Evolutionary conservation across 805 yeast genomes (phyloP).

Genomic region (Lachancea fermentati): DNA sequence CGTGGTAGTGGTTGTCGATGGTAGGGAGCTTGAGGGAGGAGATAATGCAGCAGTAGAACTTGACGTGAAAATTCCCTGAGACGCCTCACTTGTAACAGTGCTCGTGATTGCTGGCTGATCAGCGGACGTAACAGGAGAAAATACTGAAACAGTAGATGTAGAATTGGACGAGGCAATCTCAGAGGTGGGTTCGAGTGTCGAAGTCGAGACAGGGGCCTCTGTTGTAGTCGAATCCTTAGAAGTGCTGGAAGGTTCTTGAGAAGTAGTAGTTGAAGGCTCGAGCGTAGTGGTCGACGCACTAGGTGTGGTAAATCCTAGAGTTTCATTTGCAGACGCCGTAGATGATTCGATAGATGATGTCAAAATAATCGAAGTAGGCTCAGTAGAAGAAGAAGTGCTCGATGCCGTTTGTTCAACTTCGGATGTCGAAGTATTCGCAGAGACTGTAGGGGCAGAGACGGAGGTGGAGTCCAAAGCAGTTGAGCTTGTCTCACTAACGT

Average conservation of each 20-base stretch:
- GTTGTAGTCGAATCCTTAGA: constrained; percentile 9
- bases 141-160: background rate
- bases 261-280: constrained; percentile 7
- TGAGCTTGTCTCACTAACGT: no score
- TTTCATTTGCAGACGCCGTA: background rate
- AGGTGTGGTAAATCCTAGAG: constrained; percentile 2
- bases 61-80: constrained; percentile 10
- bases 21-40: background rate
- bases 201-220: background rate
- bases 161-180: background rate
- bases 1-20: constrained; percentile 16
- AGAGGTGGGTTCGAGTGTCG: background rate
- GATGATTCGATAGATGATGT: background rate
- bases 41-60: constrained; percentile 13
- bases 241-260: constrained; percentile 8
- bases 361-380: background rate
- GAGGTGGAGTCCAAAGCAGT: no score
- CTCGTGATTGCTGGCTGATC: background rate
- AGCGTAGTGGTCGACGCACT: constrained; percentile 7
- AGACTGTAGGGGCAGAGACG: no score
- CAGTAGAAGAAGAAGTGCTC: no score
- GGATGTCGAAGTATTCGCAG: no score
- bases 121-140: background rate
- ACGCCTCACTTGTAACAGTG: background rate
- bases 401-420: no score